These are phyloP conservation scores for Marchantia polymorpha DNA, from an alignment of 225 moss, liverwort and hornwort genomes.

Conservation along the genomic window DNA sequence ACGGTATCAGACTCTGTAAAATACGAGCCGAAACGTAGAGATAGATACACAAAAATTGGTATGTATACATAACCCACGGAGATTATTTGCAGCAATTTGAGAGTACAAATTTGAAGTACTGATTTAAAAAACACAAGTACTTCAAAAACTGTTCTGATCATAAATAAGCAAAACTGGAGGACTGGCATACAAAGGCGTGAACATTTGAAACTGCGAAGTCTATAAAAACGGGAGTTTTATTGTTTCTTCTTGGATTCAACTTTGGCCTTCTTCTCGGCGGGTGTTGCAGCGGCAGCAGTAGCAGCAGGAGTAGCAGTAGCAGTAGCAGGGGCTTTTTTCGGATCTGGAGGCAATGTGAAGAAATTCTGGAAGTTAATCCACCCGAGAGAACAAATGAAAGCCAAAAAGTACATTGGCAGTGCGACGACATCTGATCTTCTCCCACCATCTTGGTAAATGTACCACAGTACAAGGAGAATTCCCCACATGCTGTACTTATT, in stretches of 20 bases:
- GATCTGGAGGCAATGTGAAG: conserved; percentile 16
- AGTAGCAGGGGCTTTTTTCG: background rate
- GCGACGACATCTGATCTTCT: conserved; percentile 38
- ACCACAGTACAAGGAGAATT: conserved; percentile 43
- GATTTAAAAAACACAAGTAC: background rate
- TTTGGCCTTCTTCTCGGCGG: conserved; percentile 16
- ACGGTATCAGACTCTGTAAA: too few relatives aligned
- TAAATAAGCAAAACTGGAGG: background rate
- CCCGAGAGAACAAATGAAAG: conserved; percentile 46
- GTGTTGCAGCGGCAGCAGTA: too few relatives aligned
- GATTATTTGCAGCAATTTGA: too few relatives aligned
- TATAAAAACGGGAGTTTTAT: background rate
- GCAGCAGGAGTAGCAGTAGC: background rate
- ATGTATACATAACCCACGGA: too few relatives aligned
- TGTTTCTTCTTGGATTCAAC: conserved; percentile 32
- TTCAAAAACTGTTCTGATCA: background rate
- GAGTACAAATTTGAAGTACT: background rate
- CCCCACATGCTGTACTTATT: conserved; percentile 45
- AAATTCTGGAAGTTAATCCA: conserved; percentile 46
- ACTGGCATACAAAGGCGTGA: background rate
- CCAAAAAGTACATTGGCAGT: conserved; percentile 48
- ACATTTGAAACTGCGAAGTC: too few relatives aligned
- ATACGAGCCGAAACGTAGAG: too few relatives aligned
- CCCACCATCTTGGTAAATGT: conserved; percentile 43
- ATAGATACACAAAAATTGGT: too few relatives aligned